Evolutionary conservation across 164 flowering plant species (phyloP).

Genomic region (Liriodendron chinense): DNA sequence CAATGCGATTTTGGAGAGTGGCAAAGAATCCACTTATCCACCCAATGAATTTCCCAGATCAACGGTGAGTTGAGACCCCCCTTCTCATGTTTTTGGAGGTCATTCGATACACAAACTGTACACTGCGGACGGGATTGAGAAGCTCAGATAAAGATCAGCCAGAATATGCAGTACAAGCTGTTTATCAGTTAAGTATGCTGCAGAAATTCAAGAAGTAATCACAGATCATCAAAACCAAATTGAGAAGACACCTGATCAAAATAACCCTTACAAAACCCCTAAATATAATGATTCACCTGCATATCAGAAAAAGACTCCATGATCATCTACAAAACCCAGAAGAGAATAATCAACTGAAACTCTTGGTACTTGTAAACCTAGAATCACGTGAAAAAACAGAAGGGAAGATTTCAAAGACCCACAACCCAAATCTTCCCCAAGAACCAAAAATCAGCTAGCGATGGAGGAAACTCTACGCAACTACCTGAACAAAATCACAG

Average conservation of each 20-base stretch:
- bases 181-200: neutral
- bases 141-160: neutral
- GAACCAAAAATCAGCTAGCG: neutral
- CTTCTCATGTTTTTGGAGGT: neutral
- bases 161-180: neutral
- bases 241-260: neutral
- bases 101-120: neutral
- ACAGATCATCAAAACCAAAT: neutral
- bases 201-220: neutral
- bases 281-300: neutral
- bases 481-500: no score
- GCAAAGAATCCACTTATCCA: no score
- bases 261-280: neutral
- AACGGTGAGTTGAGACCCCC: neutral
- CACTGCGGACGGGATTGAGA: neutral
- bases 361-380: no score
- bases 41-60: neutral
- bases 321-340: neutral
- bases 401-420: neutral
- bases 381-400: neutral
- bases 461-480: neutral
- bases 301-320: neutral
- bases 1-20: no score
- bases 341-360: neutral
- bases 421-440: neutral